Conservation (phyloP, 192 early-diverging fungal genomes). For the Allomyces macrogynus region DNA sequence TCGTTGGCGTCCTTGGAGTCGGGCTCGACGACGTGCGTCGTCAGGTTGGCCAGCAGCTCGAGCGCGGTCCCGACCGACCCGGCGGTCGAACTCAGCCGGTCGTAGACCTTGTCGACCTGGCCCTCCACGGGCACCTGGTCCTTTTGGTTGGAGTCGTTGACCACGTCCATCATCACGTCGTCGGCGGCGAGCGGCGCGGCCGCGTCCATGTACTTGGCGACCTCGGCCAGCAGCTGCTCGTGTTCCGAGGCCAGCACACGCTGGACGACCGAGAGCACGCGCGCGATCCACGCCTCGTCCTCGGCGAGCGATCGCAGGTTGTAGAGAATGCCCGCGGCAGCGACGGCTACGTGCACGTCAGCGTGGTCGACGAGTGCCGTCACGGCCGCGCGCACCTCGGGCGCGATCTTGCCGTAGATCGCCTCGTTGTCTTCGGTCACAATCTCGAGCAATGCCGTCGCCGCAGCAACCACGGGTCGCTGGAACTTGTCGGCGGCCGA, state of each 20-base stretch:
- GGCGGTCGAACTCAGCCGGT: not conserved
- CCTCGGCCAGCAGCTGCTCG: no score
- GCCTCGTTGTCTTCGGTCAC: not conserved
- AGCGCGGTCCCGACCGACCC: not conserved
- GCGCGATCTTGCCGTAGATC: not conserved
- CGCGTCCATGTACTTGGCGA: no score
- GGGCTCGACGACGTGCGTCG: not conserved
- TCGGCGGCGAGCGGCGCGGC: not conserved
- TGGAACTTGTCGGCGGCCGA: not conserved
- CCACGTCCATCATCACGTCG: not conserved
- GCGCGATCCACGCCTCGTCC: not conserved
- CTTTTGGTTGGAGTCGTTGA: not conserved
- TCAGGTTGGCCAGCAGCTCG: not conserved
- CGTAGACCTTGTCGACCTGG: not conserved
- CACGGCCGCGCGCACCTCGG: not conserved
- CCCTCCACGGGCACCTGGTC: not conserved
- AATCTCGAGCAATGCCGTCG: not conserved
- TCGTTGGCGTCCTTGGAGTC: not conserved
- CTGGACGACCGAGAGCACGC: not conserved
- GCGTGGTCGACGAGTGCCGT: not conserved
- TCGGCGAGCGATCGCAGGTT: not conserved
- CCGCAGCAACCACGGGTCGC: not conserved
- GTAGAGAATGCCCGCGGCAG: not conserved
- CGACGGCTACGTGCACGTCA: not conserved
- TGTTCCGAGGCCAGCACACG: no score